Base-by-base conservation (phyloP, 1,284 basidiomycete species). In the Baeospora myosura region DNA sequence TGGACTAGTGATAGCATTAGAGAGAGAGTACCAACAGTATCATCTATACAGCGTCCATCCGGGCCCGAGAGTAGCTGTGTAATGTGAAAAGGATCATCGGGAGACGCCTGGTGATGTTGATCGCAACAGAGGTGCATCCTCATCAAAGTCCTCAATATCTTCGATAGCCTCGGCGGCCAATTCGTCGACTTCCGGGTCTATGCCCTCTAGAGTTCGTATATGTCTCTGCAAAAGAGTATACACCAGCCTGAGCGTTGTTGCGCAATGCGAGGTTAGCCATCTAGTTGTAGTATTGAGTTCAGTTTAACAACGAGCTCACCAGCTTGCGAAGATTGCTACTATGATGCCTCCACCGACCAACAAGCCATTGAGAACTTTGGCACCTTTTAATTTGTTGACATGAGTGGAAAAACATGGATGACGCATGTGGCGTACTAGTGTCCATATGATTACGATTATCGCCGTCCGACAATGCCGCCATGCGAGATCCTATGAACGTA, bases 381-480 rank as follows among this genome's bases (percentile, higher is more conserved):
- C 78, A 38, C 71, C 79, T 79, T 52, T 36, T 46, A 32, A 29
- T 20, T 37, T 20, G 40, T 40, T 38, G 39, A 34, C 43, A 34
- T 21, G n/a, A 37, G 24, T 32, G 17, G 35, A 49, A 32, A 10
- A 12, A 37, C 40, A 40, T 22, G 18, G 11, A 26, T 6, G 18
- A 29, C 20, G 16, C 24, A 24, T 23, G 26, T 38, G 40, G 53
- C 71, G 47, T 64, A 84, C 83, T 70, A 14, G 71, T 71, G 55
- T 89, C 86, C 86, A 90, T 90, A 35, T 78, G 65, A 23, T 65
- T 69, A 32, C 88, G 71, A 48, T 80, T 77, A 51, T 83, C 72
- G 21, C 84, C 85, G 50, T 90, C 88, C 3, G 88, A 82, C 14
- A 91, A 64, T 18, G 69, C 68, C 31, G 83, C 85, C 34, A 89